Evolutionary conservation across 1,284 basidiomycete species (phyloP), one percentile per base, ranked within the genome.

Genomic region (Inonotus obliquus): DNA sequence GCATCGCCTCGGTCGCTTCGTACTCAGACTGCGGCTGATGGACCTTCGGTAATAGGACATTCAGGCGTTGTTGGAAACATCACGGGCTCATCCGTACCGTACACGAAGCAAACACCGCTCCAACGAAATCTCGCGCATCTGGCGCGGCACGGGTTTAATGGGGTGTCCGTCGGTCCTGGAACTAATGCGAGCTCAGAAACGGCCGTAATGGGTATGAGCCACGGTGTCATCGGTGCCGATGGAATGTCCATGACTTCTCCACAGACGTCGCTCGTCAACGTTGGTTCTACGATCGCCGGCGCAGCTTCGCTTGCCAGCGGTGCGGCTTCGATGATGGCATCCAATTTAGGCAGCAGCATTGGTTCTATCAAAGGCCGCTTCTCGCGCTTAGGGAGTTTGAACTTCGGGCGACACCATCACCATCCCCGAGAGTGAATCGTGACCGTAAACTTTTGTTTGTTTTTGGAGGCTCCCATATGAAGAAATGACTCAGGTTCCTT

Each of bases 91-190:
- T n/a, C 60, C 9, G 60, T 69, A 3, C 72, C 72, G 13, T 68
- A 75, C 44, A 66, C 71, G 54, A 86, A 85, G 63, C 86, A 87
- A 66, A 92, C 91, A 0, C 87, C 88, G 2, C 75, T 92, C 13
- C 89, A 92, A 67, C 78, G 85, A 29, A 86, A 91, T 66, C 79
- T 91, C 0, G 89, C 89, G 1, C 86, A 92, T 66, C 78, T 92
- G 9, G 83, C 89, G 17, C 81, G 87, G 32, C 88, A 92, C 67
- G 91, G 90, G 2, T 87, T 92, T 72, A 86, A 84, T 54, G 89
- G 87, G 0, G 85, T 92, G 1, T 81, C 89, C 19, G 88, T 85
- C 1, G 86, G 81, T 10, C 87, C 89, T 25, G 52, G 60, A 23
- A 25, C 55, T 49, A 76, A 73, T 48, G 19, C 32, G 51, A 49